Conservation (phyloP, 192 early-diverging fungal species). For the Glomus cerebriforme region DNA sequence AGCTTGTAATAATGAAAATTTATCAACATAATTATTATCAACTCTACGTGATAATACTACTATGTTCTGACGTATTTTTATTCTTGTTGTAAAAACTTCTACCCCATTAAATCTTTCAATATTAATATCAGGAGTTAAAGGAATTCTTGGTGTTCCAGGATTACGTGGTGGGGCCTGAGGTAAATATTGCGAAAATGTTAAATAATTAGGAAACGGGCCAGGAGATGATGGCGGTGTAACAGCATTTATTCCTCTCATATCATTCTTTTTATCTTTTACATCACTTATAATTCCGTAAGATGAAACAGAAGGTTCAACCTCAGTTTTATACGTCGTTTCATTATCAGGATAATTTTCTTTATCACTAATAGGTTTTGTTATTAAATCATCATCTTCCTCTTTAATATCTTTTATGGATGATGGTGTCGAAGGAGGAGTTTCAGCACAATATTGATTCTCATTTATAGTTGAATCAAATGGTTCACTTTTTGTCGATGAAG, state of each 20-base stretch:
- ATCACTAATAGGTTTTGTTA: not conserved
- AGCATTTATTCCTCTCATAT: not conserved
- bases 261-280: not conserved
- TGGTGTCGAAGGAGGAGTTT: not conserved
- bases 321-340: not conserved
- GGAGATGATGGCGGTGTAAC: not conserved
- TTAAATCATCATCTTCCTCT: not conserved
- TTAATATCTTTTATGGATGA: not conserved
- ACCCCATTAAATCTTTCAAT: not conserved
- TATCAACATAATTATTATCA: not conserved
- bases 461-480: not conserved
- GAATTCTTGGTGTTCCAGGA: not conserved
- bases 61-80: not conserved
- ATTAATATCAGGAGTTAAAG: not conserved
- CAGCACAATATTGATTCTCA: not conserved
- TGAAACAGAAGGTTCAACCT: not conserved
- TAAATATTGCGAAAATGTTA: not conserved
- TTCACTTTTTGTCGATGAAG: not conserved
- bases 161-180: not conserved
- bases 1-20: conserved; percentile 7
- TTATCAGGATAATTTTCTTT: not conserved
- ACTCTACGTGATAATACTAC: not conserved
- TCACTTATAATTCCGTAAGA: not conserved
- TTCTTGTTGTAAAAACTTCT: not conserved
- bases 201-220: not conserved